Conservation (phyloP, 495 filamentous ascomycete species). For the Penicillium odoratum region DNA sequence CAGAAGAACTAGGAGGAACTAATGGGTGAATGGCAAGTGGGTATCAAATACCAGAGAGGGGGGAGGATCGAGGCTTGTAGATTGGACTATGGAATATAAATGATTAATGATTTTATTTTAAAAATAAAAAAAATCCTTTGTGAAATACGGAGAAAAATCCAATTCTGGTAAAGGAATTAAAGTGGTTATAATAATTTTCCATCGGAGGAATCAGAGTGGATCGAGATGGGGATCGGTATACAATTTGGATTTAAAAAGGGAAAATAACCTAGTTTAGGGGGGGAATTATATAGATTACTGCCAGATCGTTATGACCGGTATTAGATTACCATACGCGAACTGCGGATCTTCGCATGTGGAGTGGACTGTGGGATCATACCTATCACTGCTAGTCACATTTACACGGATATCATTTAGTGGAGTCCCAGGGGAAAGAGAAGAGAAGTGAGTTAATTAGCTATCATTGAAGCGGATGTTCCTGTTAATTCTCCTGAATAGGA, state of each 20-base stretch:
- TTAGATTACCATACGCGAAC: conserved; percentile 41
- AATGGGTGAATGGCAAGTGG: background rate
- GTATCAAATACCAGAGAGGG: background rate
- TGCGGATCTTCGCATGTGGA: conserved; percentile 45
- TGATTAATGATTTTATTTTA: background rate
- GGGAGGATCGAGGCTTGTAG: background rate
- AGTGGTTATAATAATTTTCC: background rate
- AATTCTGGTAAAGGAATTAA: background rate
- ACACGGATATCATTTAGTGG: conserved; percentile 24
- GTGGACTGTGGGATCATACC: conserved; percentile 28
- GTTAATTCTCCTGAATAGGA: background rate
- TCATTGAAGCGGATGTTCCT: background rate
- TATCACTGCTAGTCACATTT: conserved; percentile 21
- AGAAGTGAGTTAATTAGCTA: background rate
- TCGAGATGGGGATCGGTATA: conserved; percentile 8
- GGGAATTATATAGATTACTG: conserved; percentile 30
- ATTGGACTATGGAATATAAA: no score
- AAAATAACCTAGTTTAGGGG: background rate
- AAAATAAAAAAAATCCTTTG: background rate
- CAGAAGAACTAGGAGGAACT: background rate
- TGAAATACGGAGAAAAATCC: background rate
- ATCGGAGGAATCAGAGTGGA: conserved; percentile 11
- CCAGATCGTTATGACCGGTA: conserved; percentile 27
- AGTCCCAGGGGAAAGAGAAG: background rate
- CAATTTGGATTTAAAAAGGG: conserved; percentile 2